Conservation (phyloP, 1,139 yeast species). For the Kazachstania sp. region DNA sequence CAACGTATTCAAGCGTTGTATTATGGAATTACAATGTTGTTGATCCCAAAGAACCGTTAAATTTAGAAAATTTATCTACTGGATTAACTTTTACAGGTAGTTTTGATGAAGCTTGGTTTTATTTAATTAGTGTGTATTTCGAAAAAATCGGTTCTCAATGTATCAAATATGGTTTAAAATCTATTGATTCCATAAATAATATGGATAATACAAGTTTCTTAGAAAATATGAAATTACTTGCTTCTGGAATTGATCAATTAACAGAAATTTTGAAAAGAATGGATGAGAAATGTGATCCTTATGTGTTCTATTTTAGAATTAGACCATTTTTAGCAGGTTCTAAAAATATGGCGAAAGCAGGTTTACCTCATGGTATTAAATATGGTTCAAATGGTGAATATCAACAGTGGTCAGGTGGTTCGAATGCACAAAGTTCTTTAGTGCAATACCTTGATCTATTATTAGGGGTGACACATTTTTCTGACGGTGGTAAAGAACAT, state of each 20-base stretch:
- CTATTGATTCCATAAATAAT: slow-evolving; percentile 49
- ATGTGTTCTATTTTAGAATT: slow-evolving; percentile 73
- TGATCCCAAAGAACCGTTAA: slow-evolving; percentile 36
- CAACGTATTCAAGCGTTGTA: slow-evolving; percentile 79
- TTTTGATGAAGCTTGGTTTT: slow-evolving; percentile 90
- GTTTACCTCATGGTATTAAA: slow-evolving; percentile 66
- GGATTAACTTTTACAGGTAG: slow-evolving; percentile 84
- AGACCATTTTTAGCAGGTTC: slow-evolving; percentile 92
- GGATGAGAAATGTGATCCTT: slow-evolving; percentile 96
- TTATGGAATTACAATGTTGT: slow-evolving; percentile 79
- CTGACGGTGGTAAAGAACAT: slow-evolving; percentile 52
- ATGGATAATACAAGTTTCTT: slow-evolving; percentile 23
- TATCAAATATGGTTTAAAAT: slow-evolving; percentile 50
- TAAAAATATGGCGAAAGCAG: slow-evolving; percentile 85
- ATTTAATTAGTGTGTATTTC: slow-evolving; percentile 76
- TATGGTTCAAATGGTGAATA: slow-evolving; percentile 62
- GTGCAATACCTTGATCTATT: slow-evolving; percentile 79
- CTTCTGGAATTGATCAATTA: slow-evolving; percentile 65
- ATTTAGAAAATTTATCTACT: slow-evolving; percentile 53
- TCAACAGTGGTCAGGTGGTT: slow-evolving; percentile 74
- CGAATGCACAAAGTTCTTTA: slow-evolving; percentile 86
- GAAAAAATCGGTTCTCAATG: slow-evolving; percentile 74
- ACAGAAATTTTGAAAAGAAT: slow-evolving; percentile 71
- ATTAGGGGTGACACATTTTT: slow-evolving; percentile 65
- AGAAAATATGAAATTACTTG: slow-evolving; percentile 32